Evolutionary conservation across 805 yeast genomes (phyloP).

Genomic region (Candida nitratophila): DNA sequence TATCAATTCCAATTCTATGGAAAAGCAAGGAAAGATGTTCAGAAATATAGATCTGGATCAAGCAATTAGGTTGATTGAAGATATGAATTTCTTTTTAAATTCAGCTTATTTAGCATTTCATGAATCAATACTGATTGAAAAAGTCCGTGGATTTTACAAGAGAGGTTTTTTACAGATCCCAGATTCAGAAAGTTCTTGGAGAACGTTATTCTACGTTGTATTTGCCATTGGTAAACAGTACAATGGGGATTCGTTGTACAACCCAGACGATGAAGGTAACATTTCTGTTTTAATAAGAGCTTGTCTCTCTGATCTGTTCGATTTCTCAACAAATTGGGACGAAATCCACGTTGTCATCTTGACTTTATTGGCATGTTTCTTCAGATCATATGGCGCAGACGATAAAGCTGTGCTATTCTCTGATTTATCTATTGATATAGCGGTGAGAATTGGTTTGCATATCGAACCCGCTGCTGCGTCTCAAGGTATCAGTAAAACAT

Average conservation of each 20-base stretch:
- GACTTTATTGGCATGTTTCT: conserved; percentile 1
- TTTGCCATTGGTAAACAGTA: background rate
- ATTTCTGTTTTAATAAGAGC: background rate
- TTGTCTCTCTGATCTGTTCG: background rate
- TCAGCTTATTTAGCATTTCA: background rate
- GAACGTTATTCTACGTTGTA: background rate
- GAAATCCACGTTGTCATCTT: background rate
- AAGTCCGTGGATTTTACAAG: background rate
- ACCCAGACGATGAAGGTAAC: background rate
- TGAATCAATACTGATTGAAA: background rate
- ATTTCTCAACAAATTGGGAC: background rate
- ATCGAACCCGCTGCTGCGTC: background rate
- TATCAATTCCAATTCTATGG: background rate
- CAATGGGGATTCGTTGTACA: background rate
- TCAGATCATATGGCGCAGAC: conserved; percentile 17
- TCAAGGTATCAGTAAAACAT: no score
- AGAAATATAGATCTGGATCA: background rate
- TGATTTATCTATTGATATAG: conserved; percentile 16
- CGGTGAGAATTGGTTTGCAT: conserved; percentile 15
- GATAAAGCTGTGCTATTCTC: conserved; percentile 19
- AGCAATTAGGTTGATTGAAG: background rate
- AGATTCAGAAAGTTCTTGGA: background rate
- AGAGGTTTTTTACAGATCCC: background rate
- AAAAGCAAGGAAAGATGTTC: background rate
- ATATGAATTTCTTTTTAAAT: background rate